Evolutionary conservation across 2,329 filamentous ascomycete species (phyloP).

Genomic region (Talaromyces islandicus): DNA sequence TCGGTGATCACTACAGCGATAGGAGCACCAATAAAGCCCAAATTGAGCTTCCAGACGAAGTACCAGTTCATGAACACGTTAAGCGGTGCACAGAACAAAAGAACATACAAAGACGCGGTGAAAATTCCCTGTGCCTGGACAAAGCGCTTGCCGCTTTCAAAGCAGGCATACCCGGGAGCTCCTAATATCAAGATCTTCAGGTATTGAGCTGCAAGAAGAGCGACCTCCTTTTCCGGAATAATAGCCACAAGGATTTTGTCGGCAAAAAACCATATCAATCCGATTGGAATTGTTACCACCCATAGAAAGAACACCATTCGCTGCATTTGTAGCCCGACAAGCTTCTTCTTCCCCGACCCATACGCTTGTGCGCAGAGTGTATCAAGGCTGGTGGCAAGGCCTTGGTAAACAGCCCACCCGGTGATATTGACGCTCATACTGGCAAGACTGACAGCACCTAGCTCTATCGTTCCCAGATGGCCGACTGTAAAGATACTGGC

Average conservation of each 20-base stretch:
- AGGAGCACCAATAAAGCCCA: constrained; percentile 73
- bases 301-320: constrained; percentile 75
- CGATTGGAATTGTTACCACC: constrained; percentile 65
- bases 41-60: constrained; percentile 64
- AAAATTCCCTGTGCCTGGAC: constrained; percentile 87
- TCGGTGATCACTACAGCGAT: constrained; percentile 72
- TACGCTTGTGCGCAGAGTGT: constrained; percentile 93
- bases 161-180: constrained; percentile 68
- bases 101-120: constrained; percentile 72
- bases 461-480: constrained; percentile 63
- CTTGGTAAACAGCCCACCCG: constrained; percentile 70
- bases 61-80: constrained; percentile 77
- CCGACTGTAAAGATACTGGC: constrained; percentile 74
- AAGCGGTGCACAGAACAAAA: constrained; percentile 74
- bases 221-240: constrained; percentile 66
- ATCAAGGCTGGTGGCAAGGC: constrained; percentile 84
- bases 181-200: constrained; percentile 64
- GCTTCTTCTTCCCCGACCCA: constrained; percentile 79
- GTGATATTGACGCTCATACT: constrained; percentile 78
- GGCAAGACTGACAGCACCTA: constrained; percentile 62
- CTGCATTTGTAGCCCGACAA: constrained; percentile 79
- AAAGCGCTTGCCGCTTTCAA: constrained; percentile 77
- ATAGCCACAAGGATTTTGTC: constrained; percentile 60
- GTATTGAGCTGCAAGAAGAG: constrained; percentile 66
- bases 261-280: constrained; percentile 63